Evolutionary conservation across 176 grass and related monocot genomes (phyloP).

Genomic region (Aegilops longissima): DNA sequence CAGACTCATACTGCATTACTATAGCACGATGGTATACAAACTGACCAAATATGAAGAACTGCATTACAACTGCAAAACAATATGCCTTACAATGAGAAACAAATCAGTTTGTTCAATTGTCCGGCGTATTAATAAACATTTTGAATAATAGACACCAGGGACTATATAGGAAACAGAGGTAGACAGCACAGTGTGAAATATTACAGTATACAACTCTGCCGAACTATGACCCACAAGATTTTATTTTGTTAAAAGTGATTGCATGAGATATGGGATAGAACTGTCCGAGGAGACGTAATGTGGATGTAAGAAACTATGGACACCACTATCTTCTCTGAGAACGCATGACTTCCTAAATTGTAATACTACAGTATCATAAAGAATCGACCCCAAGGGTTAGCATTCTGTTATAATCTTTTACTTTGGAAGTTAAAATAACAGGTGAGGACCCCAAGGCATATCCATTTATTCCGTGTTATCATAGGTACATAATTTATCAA

Average conservation of each 20-base stretch:
- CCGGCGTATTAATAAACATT: background rate
- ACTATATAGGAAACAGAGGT: background rate
- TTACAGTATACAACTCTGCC: background rate
- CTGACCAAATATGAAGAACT: background rate
- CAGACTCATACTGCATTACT: background rate
- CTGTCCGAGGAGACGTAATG: background rate
- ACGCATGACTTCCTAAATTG: background rate
- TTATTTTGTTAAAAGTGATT: background rate
- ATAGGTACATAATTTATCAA: background rate
- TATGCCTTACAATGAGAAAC: background rate
- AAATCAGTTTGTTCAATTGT: background rate
- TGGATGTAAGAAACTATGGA: background rate
- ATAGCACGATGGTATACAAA: background rate
- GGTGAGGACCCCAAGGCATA: background rate
- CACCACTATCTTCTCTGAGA: background rate
- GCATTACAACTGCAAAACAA: background rate
- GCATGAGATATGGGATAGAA: background rate
- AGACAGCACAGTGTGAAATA: background rate
- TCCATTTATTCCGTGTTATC: background rate
- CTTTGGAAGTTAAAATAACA: background rate
- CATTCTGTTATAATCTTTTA: background rate
- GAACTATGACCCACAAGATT: background rate
- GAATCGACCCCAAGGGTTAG: background rate
- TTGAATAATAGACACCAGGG: background rate
- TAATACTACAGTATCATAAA: background rate